Percentiles rank a stretch among this genome's conserved stretches.
phyloP scores from a whole-genome alignment of 169 alveolate species.

The Cryptosporidium ryanae region DNA sequence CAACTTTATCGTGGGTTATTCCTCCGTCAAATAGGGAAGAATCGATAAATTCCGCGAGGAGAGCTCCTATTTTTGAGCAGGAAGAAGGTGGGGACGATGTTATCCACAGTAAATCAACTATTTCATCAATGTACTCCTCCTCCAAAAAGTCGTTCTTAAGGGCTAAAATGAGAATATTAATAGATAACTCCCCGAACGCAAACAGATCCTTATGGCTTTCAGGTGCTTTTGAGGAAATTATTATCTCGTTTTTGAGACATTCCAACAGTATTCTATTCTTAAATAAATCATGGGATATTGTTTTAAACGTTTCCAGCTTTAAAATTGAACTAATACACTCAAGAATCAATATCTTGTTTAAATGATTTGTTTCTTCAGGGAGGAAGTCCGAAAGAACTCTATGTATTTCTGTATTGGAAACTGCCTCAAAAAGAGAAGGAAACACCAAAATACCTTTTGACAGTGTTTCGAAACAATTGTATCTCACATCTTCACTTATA shows the following conservation, averaged over 20 bases:
- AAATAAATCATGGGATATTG: neutral
- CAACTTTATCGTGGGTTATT: conserved; percentile 59
- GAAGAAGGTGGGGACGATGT: neutral
- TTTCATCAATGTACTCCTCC: conserved; percentile 56
- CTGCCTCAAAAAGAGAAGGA: neutral
- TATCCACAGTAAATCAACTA: conserved; percentile 61
- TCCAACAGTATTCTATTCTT: neutral
- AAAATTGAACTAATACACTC: conserved; percentile 1
- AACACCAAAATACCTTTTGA: conserved; percentile 15
- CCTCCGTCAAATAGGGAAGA: conserved; percentile 70
- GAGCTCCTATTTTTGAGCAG: conserved; percentile 7
- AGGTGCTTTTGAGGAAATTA: conserved; percentile 32
- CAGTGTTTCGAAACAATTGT: conserved; percentile 16
- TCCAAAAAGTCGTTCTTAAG: conserved; percentile 22
- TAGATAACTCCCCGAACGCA: conserved; percentile 26
- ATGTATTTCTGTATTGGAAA: conserved; percentile 6
- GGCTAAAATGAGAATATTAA: neutral
- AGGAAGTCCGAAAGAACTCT: conserved; percentile 11
- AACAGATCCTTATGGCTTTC: conserved; percentile 1
- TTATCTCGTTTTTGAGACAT: conserved; percentile 12
- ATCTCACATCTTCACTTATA: conserved; percentile 30
- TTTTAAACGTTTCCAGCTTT: conserved; percentile 2
- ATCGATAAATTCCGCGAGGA: conserved; percentile 47
- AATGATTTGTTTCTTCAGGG: conserved; percentile 15
- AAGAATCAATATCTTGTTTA: conserved; percentile 9